Evolutionary conservation across 225 moss, liverwort and hornwort species (phyloP).

Genomic region (Physcomitrium patens): DNA sequence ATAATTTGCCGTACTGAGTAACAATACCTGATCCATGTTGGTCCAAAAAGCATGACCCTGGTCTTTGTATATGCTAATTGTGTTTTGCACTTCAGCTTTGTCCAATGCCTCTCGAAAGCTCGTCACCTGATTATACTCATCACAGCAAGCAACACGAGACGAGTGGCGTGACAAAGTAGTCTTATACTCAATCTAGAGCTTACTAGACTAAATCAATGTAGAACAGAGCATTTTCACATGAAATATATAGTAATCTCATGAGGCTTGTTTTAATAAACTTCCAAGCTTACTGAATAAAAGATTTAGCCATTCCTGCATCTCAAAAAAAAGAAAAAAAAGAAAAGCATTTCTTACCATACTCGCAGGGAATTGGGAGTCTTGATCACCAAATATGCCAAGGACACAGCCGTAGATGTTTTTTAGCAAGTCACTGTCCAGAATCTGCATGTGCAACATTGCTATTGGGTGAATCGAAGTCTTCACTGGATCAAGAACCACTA

Average conservation of each 20-base stretch:
- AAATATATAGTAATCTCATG: no score
- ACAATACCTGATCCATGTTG: constrained; percentile 52
- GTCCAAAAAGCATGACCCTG: constrained; percentile 62
- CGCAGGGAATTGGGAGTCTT: constrained; percentile 20
- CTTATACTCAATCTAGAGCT: not conserved
- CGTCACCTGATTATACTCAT: constrained; percentile 17
- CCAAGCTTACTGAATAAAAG: not conserved
- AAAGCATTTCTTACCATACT: constrained; percentile 1
- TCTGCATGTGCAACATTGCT: constrained; percentile 27
- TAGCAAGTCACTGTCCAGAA: constrained; percentile 42
- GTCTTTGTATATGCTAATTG: constrained; percentile 46
- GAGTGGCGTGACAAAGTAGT: not conserved
- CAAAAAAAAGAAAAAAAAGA: not conserved
- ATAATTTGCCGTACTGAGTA: not conserved
- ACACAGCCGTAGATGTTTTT: constrained; percentile 47
- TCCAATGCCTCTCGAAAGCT: constrained; percentile 20
- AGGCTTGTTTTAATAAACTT: no score
- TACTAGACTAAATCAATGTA: no score
- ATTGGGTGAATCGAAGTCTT: constrained; percentile 4
- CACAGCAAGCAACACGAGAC: not conserved
- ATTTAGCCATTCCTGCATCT: not conserved
- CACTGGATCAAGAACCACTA: not conserved
- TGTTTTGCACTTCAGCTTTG: constrained; percentile 30
- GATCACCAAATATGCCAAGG: constrained; percentile 55
- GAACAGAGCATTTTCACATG: no score